Evolutionary conservation across 2,329 filamentous ascomycete genomes (phyloP), one percentile per base, ranked within the genome.

Genomic region (Fusarium albidum): DNA sequence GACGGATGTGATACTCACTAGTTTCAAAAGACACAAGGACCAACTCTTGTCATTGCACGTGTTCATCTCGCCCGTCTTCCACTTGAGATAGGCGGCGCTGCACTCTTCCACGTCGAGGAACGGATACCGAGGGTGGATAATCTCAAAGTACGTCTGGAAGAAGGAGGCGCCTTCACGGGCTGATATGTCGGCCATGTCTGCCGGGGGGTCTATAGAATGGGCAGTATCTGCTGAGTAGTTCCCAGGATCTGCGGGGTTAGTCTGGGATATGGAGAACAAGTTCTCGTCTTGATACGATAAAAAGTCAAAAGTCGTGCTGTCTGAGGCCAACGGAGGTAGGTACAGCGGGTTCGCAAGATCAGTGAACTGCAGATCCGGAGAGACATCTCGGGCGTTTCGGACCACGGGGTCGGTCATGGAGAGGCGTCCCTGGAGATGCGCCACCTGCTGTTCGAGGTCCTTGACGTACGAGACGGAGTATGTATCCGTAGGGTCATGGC

Each of bases 121-220:
- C 10, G 35, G 35, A 39, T 39, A 39, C 10, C 35, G 35, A 39
- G 35, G 35, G 15, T 39, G 35, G 17, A 39, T 25, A 11, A 39
- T 39, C 35, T 39, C 35, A 39, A 39, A 39, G 11, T 39, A 39
- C 17, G 35, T 27, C 18, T 39, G 35, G 18, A 39, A 39, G 35
- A 39, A 39, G 35, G 35, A 39, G 35, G 35, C 35, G 18, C 18
- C 35, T 39, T 39, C 35, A 26, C 35, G 17, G 2, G 12, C 17
- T 26, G 35, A 39, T 10, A 39, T 21, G 17, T 39, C 35, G 3
- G 17, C 1, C 18, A 39, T 39, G n/a, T n/a, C n/a, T n/a, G n/a
- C n/a, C n/a, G n/a, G n/a, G n/a, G n/a, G n/a, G n/a, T n/a, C n/a
- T n/a, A n/a, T n/a, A n/a, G n/a, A n/a, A n/a, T n/a, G n/a, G n/a